phyloP scores from a whole-genome alignment of 495 filamentous ascomycete species.

The Penicillium canescens region DNA sequence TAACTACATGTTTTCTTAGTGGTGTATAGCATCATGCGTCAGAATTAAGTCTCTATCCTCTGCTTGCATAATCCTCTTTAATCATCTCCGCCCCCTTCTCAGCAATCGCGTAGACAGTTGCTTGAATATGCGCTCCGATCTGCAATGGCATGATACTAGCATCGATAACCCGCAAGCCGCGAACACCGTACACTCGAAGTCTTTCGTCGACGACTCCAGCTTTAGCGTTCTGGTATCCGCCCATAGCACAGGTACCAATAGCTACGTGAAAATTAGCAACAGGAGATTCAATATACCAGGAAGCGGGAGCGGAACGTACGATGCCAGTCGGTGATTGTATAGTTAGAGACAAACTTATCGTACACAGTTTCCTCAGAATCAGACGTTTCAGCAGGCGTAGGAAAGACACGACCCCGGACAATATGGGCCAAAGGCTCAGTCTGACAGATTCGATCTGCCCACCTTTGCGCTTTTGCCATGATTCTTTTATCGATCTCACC shows the following conservation, averaged over 20 bases:
- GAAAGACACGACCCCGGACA: constrained; percentile 37
- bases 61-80: constrained; percentile 16
- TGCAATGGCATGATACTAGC: constrained; percentile 55
- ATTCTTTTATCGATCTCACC: constrained; percentile 44
- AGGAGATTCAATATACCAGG: neutral
- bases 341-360: constrained; percentile 36
- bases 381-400: constrained; percentile 18
- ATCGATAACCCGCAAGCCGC: constrained; percentile 53
- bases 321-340: constrained; percentile 44
- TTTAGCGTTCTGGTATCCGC: constrained; percentile 25
- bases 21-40: too few relatives aligned
- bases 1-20: too few relatives aligned
- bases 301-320: constrained; percentile 10
- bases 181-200: constrained; percentile 49
- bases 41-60: too few relatives aligned
- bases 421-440: constrained; percentile 43
- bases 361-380: constrained; percentile 26
- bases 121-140: constrained; percentile 52
- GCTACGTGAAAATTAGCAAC: constrained; percentile 16
- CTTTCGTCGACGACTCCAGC: constrained; percentile 49
- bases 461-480: constrained; percentile 38
- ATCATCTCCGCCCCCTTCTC: constrained; percentile 56
- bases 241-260: constrained; percentile 57
- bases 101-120: constrained; percentile 53
- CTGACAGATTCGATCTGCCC: constrained; percentile 43